Evolutionary conservation across 371 early-diverging fungal species (phyloP), one percentile per base, ranked within the genome.

Genomic region (Mucor piriformis): DNA sequence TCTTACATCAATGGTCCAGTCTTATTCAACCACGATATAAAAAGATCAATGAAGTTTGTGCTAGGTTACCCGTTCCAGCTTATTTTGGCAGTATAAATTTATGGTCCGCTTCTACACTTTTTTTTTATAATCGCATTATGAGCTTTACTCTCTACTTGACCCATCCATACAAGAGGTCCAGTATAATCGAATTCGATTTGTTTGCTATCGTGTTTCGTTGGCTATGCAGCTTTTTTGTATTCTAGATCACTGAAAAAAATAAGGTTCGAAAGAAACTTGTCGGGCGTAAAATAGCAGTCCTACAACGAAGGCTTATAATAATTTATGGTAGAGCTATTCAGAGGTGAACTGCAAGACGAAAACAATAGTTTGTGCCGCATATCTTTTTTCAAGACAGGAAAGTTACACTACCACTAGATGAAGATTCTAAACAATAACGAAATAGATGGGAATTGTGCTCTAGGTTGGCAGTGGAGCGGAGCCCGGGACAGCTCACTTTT

Each of bases 21-120:
- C 59, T 52, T 59, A 52, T 59, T 59, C 53, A 52, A 52, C 51
- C 59, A 59, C 59, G 59, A 59, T 46, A 13, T 21, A 40, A 43
- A 24, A 52, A 51, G 10, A 37, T 52, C 23, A 53, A 53, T 27
- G 24, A 38, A 50, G 12, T 27, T 52, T 59, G 59, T 59, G 52
- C 43, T 33, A 59, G 59, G 59, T 52, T 42, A 52, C 52, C 52
- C 52, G 51, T 51, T 59, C 51, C 50, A 42, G 13, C 43, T 32
- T 32, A 25, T 50, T 3, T 20, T 37, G 11, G 18, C 23, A 32
- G 38, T n/a, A 23, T 32, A 21, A 42, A 35, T 44, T 50, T 16
- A 27, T 18, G 10, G 23, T 25, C 44, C 44, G 52, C 51, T 13
- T n/a, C 25, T 32, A 11, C 21, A 15, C 6, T 27, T 3, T 27